A percentile compares a stretch with the other conserved stretches of the same genome.
phyloP scores from a whole-genome alignment of 2,329 filamentous ascomycete genomes.

The Fusarium floridanum region DNA sequence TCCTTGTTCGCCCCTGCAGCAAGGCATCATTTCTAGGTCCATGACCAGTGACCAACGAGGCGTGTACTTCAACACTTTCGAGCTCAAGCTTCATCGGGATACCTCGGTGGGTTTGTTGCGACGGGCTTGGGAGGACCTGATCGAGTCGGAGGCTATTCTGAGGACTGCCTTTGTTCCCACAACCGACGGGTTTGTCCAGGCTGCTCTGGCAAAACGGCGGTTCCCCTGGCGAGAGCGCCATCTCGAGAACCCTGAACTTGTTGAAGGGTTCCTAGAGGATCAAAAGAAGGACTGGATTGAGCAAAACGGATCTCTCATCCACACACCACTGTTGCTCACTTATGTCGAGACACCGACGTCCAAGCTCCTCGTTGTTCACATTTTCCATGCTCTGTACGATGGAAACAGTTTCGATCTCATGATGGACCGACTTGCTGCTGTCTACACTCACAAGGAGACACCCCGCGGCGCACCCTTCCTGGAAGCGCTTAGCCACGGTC shows the following conservation, averaged over 20 bases:
- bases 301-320: slow-evolving; percentile 56
- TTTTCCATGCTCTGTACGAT: slow-evolving; percentile 92
- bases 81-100: slow-evolving; percentile 63
- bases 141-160: slow-evolving; percentile 71
- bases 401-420: slow-evolving; percentile 81
- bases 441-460: slow-evolving; percentile 37
- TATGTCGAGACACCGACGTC: slow-evolving; percentile 61
- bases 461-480: slow-evolving; percentile 69
- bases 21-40: slow-evolving; percentile 84
- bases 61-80: slow-evolving; percentile 84
- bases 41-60: slow-evolving; percentile 64
- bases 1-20: slow-evolving; percentile 87
- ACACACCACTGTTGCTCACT: slow-evolving; percentile 40
- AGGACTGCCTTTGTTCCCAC: slow-evolving; percentile 81
- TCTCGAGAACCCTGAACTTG: slow-evolving; percentile 43
- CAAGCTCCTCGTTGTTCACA: slow-evolving; percentile 69
- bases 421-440: slow-evolving; percentile 65
- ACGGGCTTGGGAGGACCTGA: slow-evolving; percentile 68
- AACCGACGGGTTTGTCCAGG: slow-evolving; percentile 81
- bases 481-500: slow-evolving; percentile 77
- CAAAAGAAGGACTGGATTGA: slow-evolving; percentile 65
- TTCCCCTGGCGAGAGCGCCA: slow-evolving; percentile 60
- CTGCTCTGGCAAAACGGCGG: slow-evolving; percentile 63
- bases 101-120: slow-evolving; percentile 64
- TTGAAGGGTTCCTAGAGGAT: slow-evolving; percentile 52